Base-by-base conservation (phyloP, 2,329 filamentous ascomycete species). In the Myriosclerotinia duriaeana region DNA sequence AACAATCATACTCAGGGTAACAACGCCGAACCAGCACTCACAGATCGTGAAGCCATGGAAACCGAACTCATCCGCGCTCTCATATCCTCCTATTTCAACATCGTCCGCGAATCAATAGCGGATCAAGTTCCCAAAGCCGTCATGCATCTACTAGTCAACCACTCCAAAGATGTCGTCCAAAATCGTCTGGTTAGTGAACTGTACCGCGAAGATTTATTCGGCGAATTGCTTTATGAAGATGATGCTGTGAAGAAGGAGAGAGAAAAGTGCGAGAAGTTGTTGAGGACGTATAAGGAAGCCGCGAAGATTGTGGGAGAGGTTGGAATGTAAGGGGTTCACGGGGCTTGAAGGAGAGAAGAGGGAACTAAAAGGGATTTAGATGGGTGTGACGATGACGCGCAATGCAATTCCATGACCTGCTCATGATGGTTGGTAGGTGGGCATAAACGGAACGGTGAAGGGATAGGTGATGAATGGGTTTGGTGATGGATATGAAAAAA, bases 21-120 rank as follows among this genome's bases (percentile, higher is more conserved):
- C 67, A 83, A 85, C 64, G 86, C 89, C 69, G 93, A 96, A 76
- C 93, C 93, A 44, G 92, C 92, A 66, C 86, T 99, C 74, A 97
- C 93, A 0, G 95, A 99, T 72, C 91, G 95, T 63, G 95, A 99
- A 80, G 91, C 93, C 54, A 91, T 99, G 82, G 95, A 99, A 80
- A 98, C 95, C 12, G 95, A 99, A 79, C 87, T 99, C 52, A 99
- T 99, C 77, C 90, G 94, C 56, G 91, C 93, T 56, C 86, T 99
- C 66, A 99, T 99, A 78, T 96, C 92, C 42, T 97, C 93, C 1
- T 99, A 99, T 83, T 99, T 99, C 83, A 96, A 97, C 78, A 99
- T 99, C 75, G 95, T 99, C 56, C 91, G 95, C 70, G 95, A 99
- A 80, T 94, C 92, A n/a, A 97, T 97, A 74, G 94, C 94, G 54